Conservation (phyloP, 2,329 filamentous ascomycete genomes). For the Herpotrichia juniperi region DNA sequence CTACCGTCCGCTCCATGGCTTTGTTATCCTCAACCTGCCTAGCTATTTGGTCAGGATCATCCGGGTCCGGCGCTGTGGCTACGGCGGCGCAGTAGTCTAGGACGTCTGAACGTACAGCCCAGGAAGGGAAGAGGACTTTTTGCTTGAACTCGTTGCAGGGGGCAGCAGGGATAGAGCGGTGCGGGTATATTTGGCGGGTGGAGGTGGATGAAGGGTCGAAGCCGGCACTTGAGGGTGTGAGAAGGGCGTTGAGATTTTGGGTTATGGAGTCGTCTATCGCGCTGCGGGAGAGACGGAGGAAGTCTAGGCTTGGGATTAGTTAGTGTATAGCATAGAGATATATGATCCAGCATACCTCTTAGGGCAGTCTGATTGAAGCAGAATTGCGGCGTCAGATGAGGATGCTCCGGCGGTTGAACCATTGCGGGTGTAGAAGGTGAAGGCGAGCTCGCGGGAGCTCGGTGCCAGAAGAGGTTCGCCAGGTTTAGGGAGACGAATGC, state of each 20-base stretch:
- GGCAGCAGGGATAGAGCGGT: constrained; percentile 61
- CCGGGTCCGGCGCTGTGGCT: constrained; percentile 83
- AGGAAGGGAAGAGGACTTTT: constrained; percentile 82
- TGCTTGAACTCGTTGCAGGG: constrained; percentile 77
- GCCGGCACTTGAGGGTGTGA: constrained; percentile 72
- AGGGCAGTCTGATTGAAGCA: constrained; percentile 60
- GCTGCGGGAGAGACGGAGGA: constrained; percentile 82
- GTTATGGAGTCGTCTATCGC: constrained; percentile 92
- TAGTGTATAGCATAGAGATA: constrained; percentile 30
- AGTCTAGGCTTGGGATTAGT: constrained; percentile 67
- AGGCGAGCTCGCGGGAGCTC: constrained; percentile 19
- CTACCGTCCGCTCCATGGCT: constrained; percentile 74
- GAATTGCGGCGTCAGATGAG: constrained; percentile 54
- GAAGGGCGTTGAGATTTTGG: constrained; percentile 88
- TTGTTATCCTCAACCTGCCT: constrained; percentile 73
- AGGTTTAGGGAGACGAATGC: constrained; percentile 27
- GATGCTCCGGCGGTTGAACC: constrained; percentile 49
- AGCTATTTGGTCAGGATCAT: constrained; percentile 78
- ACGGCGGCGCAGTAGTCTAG: constrained; percentile 89
- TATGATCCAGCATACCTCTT: constrained; percentile 45
- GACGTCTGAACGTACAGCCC: constrained; percentile 82
- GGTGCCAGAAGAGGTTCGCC: constrained; percentile 41
- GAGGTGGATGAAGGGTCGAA: constrained; percentile 85
- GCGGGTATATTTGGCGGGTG: constrained; percentile 60
- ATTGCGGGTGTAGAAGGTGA: constrained; percentile 32